Base-by-base conservation (phyloP, 768 basidiomycete species). In the Dacryopinax spathularia region DNA sequence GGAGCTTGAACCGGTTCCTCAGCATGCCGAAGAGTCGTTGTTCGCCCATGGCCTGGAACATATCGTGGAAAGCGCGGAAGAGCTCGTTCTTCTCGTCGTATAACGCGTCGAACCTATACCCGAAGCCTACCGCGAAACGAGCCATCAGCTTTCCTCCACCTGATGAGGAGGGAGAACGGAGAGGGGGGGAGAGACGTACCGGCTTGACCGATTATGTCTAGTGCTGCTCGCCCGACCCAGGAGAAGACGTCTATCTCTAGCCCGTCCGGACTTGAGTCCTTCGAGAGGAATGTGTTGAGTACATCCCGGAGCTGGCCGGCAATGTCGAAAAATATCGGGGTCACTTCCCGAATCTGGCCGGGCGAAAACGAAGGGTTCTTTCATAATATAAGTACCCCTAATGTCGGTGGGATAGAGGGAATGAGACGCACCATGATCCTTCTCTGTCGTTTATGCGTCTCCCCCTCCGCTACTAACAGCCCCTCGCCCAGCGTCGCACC, bases 401-500 rank as follows among this genome's bases (percentile, higher is more conserved):
- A 79, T 78, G 72, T 81, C 67, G 68, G 81, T 79, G 69, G 20
- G 65, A 36, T 9, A 59, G 56, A 22, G 27, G 22, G 20, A 15
- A 65, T 12, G 36, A 34, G 29, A 16, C 18, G 16, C n/a, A 18
- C 20, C 48, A 33, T 59, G 61, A 29, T 39, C 65, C n/a, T 62
- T 22, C 33, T 60, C 27, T 29, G n/a, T 22, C 34, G 59, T n/a
- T 60, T 20, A 35, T 25, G 33, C 33, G 22, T 15, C 27, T 61
- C 22, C 1, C 89, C 88, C 70, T 91, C 90, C 1, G 88, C 85
- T 18, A 86, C 82, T 27, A 91, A 18, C 16, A 64, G 35, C 29
- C 75, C 92, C 63, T 84, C 83, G 0, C 92, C 92, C 64, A 96
- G 87, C 64, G 93, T 80, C 63, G 81, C 78, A 15, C 84, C 82